Conservation (phyloP, 164 flowering plant species). For the Chloranthus sessilifolius region DNA sequence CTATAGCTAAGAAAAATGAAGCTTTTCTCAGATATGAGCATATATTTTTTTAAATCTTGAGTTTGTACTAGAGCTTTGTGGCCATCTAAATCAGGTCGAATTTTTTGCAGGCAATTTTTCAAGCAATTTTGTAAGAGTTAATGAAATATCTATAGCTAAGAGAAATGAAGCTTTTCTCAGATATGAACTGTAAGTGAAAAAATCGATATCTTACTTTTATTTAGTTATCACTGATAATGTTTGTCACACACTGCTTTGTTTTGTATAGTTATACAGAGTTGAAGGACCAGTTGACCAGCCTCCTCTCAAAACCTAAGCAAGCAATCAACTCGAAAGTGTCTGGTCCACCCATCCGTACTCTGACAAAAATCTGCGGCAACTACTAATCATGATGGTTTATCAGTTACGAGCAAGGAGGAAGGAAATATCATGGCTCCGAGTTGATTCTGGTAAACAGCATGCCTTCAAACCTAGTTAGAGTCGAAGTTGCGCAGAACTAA, state of each 20-base stretch:
- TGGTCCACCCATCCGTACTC: slow-evolving; percentile 1
- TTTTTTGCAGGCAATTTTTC: slow-evolving; percentile 32
- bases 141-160: slow-evolving; percentile 49
- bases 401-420: neutral
- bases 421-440: neutral
- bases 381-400: too few relatives aligned
- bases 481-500: too few relatives aligned
- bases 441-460: too few relatives aligned
- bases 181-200: slow-evolving; percentile 61
- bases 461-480: too few relatives aligned
- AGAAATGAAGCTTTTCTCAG: slow-evolving; percentile 57
- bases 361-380: slow-evolving; percentile 4
- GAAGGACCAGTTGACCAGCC: slow-evolving; percentile 46
- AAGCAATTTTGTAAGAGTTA: slow-evolving; percentile 40
- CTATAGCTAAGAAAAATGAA: slow-evolving; percentile 49
- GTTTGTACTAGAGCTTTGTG: too few relatives aligned
- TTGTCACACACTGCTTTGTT: neutral
- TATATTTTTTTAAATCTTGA: too few relatives aligned
- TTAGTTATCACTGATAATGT: neutral
- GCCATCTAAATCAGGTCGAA: too few relatives aligned
- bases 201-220: neutral
- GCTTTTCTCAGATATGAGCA: too few relatives aligned
- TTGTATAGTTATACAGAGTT: slow-evolving; percentile 39
- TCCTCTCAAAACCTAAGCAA: slow-evolving; percentile 29
- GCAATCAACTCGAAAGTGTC: slow-evolving; percentile 6